These are phyloP conservation scores for Thalia dealbata DNA, from an alignment of 176 grass and related monocot genomes.

Conservation along the genomic window DNA sequence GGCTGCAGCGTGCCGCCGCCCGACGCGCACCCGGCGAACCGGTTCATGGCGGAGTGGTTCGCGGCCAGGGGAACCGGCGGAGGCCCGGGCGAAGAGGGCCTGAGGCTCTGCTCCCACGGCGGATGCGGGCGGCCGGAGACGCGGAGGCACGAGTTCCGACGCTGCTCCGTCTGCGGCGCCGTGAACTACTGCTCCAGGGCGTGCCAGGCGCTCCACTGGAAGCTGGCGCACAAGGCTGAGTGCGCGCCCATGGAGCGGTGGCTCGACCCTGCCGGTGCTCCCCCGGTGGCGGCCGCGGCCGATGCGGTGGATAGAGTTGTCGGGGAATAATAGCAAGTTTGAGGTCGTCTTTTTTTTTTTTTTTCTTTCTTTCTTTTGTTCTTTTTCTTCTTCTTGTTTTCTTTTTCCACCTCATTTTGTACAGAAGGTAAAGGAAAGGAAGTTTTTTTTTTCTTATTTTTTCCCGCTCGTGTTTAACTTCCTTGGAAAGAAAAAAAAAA, in stretches of 20 bases:
- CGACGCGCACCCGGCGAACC: constrained; percentile 28
- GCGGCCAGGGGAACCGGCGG: background rate
- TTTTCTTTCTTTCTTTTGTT: background rate
- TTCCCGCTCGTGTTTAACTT: background rate
- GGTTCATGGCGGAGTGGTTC: constrained; percentile 74
- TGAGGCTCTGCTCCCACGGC: constrained; percentile 42
- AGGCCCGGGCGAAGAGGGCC: background rate
- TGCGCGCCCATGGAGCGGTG: constrained; percentile 25
- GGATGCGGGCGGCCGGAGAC: constrained; percentile 47
- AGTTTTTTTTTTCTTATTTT: background rate
- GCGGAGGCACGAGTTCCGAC: constrained; percentile 55
- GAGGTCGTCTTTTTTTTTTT: background rate
- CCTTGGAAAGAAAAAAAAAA: background rate
- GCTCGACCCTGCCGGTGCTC: constrained; percentile 6
- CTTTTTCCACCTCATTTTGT: background rate
- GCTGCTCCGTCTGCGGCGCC: constrained; percentile 46
- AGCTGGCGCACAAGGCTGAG: constrained; percentile 31
- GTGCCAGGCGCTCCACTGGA: constrained; percentile 77
- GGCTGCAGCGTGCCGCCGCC: constrained; percentile 15
- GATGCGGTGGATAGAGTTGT: background rate
- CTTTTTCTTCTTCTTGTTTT: background rate
- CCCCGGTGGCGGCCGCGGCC: constrained; percentile 15
- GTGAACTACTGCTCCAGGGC: constrained; percentile 58
- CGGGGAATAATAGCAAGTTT: background rate
- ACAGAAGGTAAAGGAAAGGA: background rate